Conservation (phyloP, 352 stramenopile species). For the Pythium graminicola region DNA sequence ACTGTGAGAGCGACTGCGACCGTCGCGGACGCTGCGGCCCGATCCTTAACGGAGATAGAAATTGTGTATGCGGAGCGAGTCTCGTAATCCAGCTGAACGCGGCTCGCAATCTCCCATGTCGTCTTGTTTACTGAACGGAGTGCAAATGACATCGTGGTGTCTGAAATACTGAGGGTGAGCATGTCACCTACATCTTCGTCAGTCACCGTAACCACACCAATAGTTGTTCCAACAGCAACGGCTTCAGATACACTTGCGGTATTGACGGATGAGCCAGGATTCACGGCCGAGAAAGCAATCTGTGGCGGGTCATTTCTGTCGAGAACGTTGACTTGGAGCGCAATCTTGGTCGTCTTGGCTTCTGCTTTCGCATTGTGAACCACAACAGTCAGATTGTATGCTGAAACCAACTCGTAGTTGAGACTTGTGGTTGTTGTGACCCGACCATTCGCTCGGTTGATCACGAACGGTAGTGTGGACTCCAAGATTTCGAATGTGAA, state of each 20-base stretch:
- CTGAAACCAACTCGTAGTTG: constrained; percentile 27
- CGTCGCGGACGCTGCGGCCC: constrained; percentile 4
- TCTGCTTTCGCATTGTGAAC: constrained; percentile 27
- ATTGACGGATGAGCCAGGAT: neutral
- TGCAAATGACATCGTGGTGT: constrained; percentile 8
- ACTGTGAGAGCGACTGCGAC: constrained; percentile 10
- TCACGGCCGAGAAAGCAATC: constrained; percentile 16
- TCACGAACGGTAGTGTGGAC: constrained; percentile 10
- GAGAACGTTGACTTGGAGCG: constrained; percentile 21
- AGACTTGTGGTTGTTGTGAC: constrained; percentile 11
- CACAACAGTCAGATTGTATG: constrained; percentile 25
- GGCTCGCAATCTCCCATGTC: constrained; percentile 13
- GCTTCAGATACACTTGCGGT: constrained; percentile 9
- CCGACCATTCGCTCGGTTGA: constrained; percentile 23
- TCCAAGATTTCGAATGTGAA: constrained; percentile 41
- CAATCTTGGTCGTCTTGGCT: constrained; percentile 20
- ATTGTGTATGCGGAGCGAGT: constrained; percentile 13
- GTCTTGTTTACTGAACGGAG: constrained; percentile 21
- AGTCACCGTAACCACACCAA: constrained; percentile 13
- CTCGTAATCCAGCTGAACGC: constrained; percentile 21
- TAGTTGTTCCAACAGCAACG: constrained; percentile 1
- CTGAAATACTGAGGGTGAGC: constrained; percentile 7
- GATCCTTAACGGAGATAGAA: constrained; percentile 15
- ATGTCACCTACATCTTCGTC: constrained; percentile 26
- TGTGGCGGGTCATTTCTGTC: constrained; percentile 47